Percentiles rank a stretch among this genome's conserved stretches.
Evolutionary conservation across 352 stramenopile species (phyloP).

Genomic region (Globisporangium lucens): DNA sequence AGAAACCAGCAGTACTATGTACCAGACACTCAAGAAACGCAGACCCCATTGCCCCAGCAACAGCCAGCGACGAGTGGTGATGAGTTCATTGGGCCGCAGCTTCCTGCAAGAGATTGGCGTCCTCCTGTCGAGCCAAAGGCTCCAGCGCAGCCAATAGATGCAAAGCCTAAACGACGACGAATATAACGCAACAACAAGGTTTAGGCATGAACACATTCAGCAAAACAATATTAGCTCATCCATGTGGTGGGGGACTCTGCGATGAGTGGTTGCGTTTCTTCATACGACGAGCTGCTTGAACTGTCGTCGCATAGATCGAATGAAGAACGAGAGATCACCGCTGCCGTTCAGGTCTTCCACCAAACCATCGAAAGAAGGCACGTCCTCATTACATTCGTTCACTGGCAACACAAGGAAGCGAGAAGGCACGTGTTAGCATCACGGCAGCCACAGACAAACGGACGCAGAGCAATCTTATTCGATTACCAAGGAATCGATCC

Average conservation of each 20-base stretch:
- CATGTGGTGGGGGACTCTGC: neutral
- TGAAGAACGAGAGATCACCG: constrained; percentile 70
- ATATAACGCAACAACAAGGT: neutral
- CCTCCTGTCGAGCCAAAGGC: neutral
- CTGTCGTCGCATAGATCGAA: constrained; percentile 73
- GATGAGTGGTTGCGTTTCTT: neutral
- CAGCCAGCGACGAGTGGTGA: neutral
- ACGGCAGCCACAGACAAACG: neutral
- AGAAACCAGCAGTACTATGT: neutral
- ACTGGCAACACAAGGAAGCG: constrained; percentile 28
- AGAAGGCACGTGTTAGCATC: neutral
- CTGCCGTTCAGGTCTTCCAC: constrained; percentile 59
- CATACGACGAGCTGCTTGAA: constrained; percentile 63
- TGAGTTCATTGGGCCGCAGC: constrained; percentile 11
- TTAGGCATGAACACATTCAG: neutral
- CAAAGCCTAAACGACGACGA: constrained; percentile 10
- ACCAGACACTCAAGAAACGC: neutral
- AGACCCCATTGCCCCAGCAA: neutral
- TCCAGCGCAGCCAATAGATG: neutral
- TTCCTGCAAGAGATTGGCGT: neutral
- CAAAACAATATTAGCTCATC: constrained; percentile 13
- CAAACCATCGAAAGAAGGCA: constrained; percentile 44
- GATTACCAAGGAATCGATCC: constrained; percentile 59
- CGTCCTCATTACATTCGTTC: constrained; percentile 52
- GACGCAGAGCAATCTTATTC: neutral